Conservation (phyloP, 805 yeast genomes). For the Candida chauliodis region DNA sequence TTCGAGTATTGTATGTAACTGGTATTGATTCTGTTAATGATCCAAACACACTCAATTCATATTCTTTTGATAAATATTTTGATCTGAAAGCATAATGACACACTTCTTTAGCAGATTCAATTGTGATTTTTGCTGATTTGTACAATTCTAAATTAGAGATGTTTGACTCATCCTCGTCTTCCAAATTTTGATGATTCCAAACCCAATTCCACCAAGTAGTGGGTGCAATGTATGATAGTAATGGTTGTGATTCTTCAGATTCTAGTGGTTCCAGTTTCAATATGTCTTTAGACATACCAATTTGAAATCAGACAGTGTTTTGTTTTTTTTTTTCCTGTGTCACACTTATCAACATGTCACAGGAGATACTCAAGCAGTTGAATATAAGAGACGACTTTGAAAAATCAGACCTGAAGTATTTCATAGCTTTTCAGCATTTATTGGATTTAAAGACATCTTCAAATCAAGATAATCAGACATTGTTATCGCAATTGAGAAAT, state of each 20-base stretch:
- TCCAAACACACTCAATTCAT: conserved; percentile 32
- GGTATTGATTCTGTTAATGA: conserved; percentile 32
- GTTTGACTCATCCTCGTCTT: conserved; percentile 15
- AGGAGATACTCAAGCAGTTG: conserved; percentile 22
- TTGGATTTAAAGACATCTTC: no score
- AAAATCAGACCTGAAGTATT: conserved; percentile 27
- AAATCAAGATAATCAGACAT: not conserved
- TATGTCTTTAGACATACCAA: not conserved
- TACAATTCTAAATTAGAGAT: conserved; percentile 23
- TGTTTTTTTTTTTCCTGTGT: conserved; percentile 1
- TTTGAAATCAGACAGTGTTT: no score
- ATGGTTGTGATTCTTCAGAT: not conserved
- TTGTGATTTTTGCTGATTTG: conserved; percentile 27
- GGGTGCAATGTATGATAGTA: not conserved
- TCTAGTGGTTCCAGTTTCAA: no score
- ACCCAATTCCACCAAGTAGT: conserved; percentile 25
- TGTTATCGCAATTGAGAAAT: conserved; percentile 11
- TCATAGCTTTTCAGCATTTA: conserved; percentile 31
- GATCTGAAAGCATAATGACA: conserved; percentile 31
- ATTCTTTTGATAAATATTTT: conserved; percentile 13
- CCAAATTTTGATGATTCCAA: conserved; percentile 12
- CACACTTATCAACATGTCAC: no score
- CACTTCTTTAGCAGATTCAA: conserved; percentile 30
- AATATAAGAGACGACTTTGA: conserved; percentile 30
- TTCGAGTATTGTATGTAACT: conserved; percentile 26